Evolutionary conservation across 2,329 filamentous ascomycete species (phyloP).

Genomic region (Helminthosporium solani): DNA sequence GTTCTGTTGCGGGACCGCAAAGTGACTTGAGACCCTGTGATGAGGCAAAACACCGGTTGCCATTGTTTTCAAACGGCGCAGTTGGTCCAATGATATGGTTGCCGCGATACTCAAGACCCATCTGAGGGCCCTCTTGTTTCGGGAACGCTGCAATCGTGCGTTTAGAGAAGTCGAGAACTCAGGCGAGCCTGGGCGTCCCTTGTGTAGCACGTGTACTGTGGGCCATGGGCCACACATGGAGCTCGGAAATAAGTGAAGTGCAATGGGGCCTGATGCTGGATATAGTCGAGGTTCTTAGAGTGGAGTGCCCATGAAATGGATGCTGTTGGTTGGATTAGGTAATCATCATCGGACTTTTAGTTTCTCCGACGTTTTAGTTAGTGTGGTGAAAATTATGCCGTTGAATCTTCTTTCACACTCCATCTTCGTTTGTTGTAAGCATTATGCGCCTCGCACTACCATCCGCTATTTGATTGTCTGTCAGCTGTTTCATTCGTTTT

Average conservation of each 20-base stretch:
- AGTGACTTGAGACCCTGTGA: neutral
- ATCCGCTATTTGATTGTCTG: too few species aligned
- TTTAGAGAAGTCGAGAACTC: slow-evolving; percentile 18
- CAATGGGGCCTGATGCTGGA: too few species aligned
- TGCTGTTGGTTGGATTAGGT: too few species aligned
- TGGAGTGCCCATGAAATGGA: too few species aligned
- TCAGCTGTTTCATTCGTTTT: too few species aligned
- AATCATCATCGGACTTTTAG: neutral
- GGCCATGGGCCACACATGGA: neutral
- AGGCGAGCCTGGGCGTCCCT: slow-evolving; percentile 3
- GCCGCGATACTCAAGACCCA: neutral
- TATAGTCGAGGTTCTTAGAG: too few species aligned
- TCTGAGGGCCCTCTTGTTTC: slow-evolving; percentile 25
- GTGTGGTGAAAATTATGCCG: too few species aligned
- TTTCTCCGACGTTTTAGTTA: too few species aligned
- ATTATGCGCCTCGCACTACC: too few species aligned
- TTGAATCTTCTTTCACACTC: neutral
- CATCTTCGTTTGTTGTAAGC: too few species aligned
- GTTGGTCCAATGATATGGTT: neutral
- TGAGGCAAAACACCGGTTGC: neutral
- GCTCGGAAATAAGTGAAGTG: neutral
- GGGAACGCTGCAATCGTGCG: slow-evolving; percentile 12
- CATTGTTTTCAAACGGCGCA: too few species aligned
- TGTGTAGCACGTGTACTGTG: slow-evolving; percentile 15
- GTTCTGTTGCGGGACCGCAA: neutral